Evolutionary conservation across 1,139 yeast species (phyloP).

Genomic region (Kurtzmaniella quercitrusa): DNA sequence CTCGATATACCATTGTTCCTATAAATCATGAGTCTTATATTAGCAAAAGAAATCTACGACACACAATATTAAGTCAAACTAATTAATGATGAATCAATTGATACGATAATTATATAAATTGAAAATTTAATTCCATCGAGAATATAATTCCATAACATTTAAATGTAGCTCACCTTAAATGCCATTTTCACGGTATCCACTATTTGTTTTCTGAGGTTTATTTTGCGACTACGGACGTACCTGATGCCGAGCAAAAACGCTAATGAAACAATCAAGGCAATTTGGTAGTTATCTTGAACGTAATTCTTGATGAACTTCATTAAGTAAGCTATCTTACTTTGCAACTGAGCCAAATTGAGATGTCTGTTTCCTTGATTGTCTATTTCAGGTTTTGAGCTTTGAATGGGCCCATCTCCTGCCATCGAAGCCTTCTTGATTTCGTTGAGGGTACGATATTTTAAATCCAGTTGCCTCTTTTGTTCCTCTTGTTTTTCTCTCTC

Average conservation of each 20-base stretch:
- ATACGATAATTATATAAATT: not conserved
- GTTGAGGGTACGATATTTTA: conserved; percentile 33
- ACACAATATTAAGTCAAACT: too few relatives aligned
- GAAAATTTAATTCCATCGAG: too few relatives aligned
- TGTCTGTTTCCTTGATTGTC: conserved; percentile 1
- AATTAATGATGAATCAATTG: not conserved
- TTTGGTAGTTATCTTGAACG: conserved; percentile 27
- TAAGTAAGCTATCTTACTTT: conserved; percentile 14
- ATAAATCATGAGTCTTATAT: too few relatives aligned
- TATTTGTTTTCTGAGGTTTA: conserved; percentile 28
- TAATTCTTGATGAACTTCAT: conserved; percentile 18
- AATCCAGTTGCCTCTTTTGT: conserved; percentile 22
- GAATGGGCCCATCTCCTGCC: not conserved
- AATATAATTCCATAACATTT: conserved; percentile 6
- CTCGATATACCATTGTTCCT: conserved; percentile 7
- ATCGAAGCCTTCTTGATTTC: conserved; percentile 16
- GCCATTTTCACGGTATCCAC: conserved; percentile 44
- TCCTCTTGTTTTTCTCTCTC: conserved; percentile 21
- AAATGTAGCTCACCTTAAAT: conserved; percentile 39
- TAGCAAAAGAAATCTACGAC: too few relatives aligned
- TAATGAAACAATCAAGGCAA: conserved; percentile 21
- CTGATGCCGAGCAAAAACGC: conserved; percentile 19
- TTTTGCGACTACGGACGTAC: conserved; percentile 21
- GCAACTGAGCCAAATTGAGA: conserved; percentile 8
- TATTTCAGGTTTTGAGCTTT: conserved; percentile 2